Evolutionary conservation across 805 yeast genomes (phyloP).

Genomic region (Wickerhamiella parazyma): DNA sequence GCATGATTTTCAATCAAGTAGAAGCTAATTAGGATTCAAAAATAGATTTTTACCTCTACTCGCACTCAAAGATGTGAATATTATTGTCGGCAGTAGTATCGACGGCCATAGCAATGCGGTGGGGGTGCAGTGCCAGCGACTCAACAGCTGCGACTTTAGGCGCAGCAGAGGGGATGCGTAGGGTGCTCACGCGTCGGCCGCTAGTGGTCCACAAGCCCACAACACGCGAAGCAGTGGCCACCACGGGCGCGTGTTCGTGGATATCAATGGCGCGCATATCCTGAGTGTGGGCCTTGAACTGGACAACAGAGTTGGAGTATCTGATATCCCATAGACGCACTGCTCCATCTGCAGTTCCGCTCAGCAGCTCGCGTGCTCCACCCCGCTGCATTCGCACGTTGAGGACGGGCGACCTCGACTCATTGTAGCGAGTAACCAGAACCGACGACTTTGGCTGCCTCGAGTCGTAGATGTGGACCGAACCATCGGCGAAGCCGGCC

Average conservation of each 20-base stretch:
- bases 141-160: slow-evolving; percentile 30
- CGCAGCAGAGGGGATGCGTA: slow-evolving; percentile 33
- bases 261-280: slow-evolving; percentile 58
- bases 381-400: slow-evolving; percentile 95
- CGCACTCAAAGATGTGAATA: slow-evolving; percentile 11
- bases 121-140: slow-evolving; percentile 74
- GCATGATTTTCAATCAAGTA: too few species aligned
- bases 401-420: slow-evolving; percentile 42
- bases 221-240: slow-evolving; percentile 73
- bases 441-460: slow-evolving; percentile 74
- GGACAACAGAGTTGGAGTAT: slow-evolving; percentile 45
- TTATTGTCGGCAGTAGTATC: slow-evolving; percentile 28
- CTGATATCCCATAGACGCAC: slow-evolving; percentile 89
- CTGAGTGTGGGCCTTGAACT: slow-evolving; percentile 43
- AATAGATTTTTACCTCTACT: too few species aligned
- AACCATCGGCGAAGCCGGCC: slow-evolving; percentile 88
- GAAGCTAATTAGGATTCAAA: too few species aligned
- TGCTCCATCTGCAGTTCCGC: slow-evolving; percentile 66
- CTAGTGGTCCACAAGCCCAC: slow-evolving; percentile 75
- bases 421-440: slow-evolving; percentile 70
- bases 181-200: slow-evolving; percentile 56
- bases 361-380: slow-evolving; percentile 76
- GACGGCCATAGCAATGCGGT: slow-evolving; percentile 83
- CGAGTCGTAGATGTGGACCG: slow-evolving; percentile 79
- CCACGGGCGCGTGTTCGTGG: slow-evolving; percentile 94